A percentile compares a stretch with the other conserved stretches of the same genome.
Conservation (phyloP, 2,329 filamentous ascomycete species). For the Drechslera avenae region DNA sequence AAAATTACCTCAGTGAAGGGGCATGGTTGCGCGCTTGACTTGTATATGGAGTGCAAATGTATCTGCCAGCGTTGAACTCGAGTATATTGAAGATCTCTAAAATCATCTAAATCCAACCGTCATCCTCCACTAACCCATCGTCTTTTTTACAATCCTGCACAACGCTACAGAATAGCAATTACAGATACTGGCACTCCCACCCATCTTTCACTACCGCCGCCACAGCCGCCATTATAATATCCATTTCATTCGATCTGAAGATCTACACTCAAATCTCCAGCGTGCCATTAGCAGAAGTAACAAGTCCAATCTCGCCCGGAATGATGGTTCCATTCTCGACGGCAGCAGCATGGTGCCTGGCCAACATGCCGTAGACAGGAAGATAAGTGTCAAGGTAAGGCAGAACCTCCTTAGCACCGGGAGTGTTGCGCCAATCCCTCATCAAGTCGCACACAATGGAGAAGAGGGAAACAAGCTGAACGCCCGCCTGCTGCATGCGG, state of each 20-base stretch:
- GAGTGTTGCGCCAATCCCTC: conserved; percentile 69
- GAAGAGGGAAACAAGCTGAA: conserved; percentile 67
- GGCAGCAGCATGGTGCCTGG: conserved; percentile 65
- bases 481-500: conserved; percentile 69
- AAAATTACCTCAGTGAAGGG: no score
- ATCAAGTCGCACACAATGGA: conserved; percentile 70
- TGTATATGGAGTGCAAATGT: no score
- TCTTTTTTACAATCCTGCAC: no score
- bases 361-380: conserved; percentile 68
- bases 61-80: background rate
- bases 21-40: no score
- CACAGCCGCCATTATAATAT: no score
- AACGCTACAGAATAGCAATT: no score
- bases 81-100: background rate
- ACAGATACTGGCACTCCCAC: no score
- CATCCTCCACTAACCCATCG: no score
- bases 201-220: no score
- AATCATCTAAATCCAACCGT: background rate
- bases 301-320: conserved; percentile 57
- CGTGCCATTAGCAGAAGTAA: conserved; percentile 26
- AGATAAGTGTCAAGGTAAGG: conserved; percentile 69
- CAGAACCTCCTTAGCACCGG: conserved; percentile 60
- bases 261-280: conserved; percentile 12
- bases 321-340: conserved; percentile 64
- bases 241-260: no score